Evolutionary conservation across 306 rosid genomes (phyloP).

Genomic region (Arachis hypogaea): DNA sequence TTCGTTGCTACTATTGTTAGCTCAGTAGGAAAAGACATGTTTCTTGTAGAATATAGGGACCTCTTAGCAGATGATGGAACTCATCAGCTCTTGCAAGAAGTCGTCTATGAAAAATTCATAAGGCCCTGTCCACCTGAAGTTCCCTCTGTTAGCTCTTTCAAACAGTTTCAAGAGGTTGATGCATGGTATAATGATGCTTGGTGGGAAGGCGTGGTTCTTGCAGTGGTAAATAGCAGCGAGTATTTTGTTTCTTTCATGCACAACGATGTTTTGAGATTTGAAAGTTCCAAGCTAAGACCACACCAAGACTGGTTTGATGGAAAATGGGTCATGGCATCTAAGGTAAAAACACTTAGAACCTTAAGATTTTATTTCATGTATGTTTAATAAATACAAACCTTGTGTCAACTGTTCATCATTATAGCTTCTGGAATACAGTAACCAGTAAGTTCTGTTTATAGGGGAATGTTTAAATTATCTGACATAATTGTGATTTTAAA

Average conservation of each 20-base stretch:
- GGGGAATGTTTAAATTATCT: slow-evolving; percentile 7
- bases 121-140: slow-evolving; percentile 57
- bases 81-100: slow-evolving; percentile 48
- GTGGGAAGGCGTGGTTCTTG: slow-evolving; percentile 60
- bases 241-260: slow-evolving; percentile 49
- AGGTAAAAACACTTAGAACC: slow-evolving; percentile 41
- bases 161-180: slow-evolving; percentile 50
- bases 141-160: slow-evolving; percentile 25
- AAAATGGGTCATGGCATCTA: slow-evolving; percentile 47
- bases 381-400: background rate
- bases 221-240: slow-evolving; percentile 30
- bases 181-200: slow-evolving; percentile 61
- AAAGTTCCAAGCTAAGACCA: slow-evolving; percentile 44
- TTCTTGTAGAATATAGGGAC: slow-evolving; percentile 49
- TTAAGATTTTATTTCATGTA: background rate
- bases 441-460: slow-evolving; percentile 4
- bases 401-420: background rate
- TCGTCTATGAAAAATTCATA: slow-evolving; percentile 26
- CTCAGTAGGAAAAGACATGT: slow-evolving; percentile 39
- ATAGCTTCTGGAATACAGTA: background rate
- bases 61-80: slow-evolving; percentile 44
- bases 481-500: slow-evolving; percentile 17
- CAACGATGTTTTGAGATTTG: slow-evolving; percentile 35
- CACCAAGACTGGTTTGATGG: slow-evolving; percentile 56
- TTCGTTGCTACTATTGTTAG: slow-evolving; percentile 43